Evolutionary conservation across 345 rosid genomes (phyloP).

Genomic region (Lenwebbia sp.): DNA sequence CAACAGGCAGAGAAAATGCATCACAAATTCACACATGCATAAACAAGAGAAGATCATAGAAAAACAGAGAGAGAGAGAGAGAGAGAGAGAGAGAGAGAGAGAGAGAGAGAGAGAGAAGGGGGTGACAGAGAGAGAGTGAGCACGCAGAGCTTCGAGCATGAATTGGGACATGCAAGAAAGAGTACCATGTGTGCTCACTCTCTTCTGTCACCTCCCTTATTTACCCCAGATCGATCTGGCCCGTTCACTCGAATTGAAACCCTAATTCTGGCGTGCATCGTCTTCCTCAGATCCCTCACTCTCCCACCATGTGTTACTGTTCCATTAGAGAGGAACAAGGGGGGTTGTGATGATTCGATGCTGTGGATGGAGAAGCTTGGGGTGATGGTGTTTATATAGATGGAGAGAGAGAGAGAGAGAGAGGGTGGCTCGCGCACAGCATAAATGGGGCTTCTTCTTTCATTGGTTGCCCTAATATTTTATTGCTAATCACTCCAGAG

Average conservation of each 20-base stretch:
- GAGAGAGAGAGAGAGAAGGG: neutral
- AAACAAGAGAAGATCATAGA: neutral
- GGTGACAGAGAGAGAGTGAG: conserved; percentile 26
- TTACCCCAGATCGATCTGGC: neutral
- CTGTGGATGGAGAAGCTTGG: neutral
- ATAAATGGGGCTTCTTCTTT: neutral
- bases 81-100: neutral
- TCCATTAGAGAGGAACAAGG: neutral
- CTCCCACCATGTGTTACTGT: neutral
- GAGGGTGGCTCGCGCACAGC: neutral
- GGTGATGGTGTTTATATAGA: conserved; percentile 1
- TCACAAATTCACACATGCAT: neutral
- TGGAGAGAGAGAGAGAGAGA: neutral
- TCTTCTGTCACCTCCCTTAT: conserved; percentile 24
- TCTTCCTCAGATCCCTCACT: neutral
- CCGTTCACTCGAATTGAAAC: neutral
- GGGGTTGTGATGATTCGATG: neutral
- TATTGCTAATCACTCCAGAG: neutral
- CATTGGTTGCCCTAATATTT: conserved; percentile 1
- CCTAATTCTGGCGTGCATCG: neutral
- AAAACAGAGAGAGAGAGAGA: neutral
- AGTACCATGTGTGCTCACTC: conserved; percentile 29
- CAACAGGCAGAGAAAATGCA: neutral
- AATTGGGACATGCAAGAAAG: conserved; percentile 6
- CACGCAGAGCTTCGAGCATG: conserved; percentile 26